Evolutionary conservation across 331 rosid species (phyloP).

Genomic region (Cydonia oblonga): DNA sequence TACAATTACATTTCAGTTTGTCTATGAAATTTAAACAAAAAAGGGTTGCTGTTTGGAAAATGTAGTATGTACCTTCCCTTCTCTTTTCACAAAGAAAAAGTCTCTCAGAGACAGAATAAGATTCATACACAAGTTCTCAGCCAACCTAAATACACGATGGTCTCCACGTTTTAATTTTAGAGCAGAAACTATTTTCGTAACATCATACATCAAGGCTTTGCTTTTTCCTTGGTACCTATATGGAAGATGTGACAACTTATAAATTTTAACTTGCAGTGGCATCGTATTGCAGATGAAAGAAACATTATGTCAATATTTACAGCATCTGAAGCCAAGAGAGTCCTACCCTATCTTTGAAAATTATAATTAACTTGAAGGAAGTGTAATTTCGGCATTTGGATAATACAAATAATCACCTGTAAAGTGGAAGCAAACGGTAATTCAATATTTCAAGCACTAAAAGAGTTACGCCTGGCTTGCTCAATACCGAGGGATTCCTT

Average conservation of each 20-base stretch:
- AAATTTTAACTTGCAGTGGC: slow-evolving; percentile 8
- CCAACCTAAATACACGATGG: slow-evolving; percentile 89
- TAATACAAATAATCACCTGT: slow-evolving; percentile 50
- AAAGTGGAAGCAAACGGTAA: slow-evolving; percentile 92
- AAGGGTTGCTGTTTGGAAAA: slow-evolving; percentile 17
- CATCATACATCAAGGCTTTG: slow-evolving; percentile 95
- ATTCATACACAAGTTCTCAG: slow-evolving; percentile 95
- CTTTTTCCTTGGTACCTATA: slow-evolving; percentile 88
- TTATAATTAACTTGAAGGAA: not conserved
- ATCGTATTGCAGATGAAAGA: not conserved
- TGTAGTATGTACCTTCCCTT: slow-evolving; percentile 66
- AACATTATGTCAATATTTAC: not conserved
- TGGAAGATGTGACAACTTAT: slow-evolving; percentile 13
- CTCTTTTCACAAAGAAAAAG: slow-evolving; percentile 88
- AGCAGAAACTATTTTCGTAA: slow-evolving; percentile 85
- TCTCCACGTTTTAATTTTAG: slow-evolving; percentile 84
- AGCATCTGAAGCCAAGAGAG: not conserved
- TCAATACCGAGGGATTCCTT: slow-evolving; percentile 66
- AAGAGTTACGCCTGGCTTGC: slow-evolving; percentile 91
- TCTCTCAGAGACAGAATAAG: slow-evolving; percentile 85
- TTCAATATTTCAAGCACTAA: slow-evolving; percentile 93
- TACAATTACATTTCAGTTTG: not conserved
- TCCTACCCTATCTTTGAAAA: not conserved
- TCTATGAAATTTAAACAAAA: not conserved
- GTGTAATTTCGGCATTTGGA: not conserved